phyloP scores from a whole-genome alignment of 2,329 filamentous ascomycete genomes.

The Orbilia javanica region DNA sequence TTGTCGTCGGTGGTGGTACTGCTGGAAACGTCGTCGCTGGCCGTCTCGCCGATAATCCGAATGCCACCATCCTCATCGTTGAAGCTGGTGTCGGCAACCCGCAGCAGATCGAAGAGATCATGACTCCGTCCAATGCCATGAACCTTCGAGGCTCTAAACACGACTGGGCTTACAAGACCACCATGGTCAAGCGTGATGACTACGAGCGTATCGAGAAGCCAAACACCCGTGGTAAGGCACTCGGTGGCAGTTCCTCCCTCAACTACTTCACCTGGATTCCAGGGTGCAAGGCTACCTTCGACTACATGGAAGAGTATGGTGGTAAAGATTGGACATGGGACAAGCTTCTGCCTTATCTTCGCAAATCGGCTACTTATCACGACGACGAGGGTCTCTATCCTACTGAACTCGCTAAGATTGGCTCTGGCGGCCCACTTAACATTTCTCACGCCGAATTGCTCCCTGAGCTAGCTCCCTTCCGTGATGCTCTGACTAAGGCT shows the following conservation, averaged over 20 bases:
- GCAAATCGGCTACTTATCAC: constrained; percentile 72
- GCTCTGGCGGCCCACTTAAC: constrained; percentile 33
- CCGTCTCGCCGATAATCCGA: constrained; percentile 62
- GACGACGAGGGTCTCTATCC: constrained; percentile 66
- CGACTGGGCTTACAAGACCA: constrained; percentile 75
- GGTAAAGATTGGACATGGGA: constrained; percentile 72
- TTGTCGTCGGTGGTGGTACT: constrained; percentile 65
- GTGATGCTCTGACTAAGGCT: constrained; percentile 68
- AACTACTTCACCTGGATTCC: constrained; percentile 77
- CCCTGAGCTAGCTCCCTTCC: constrained; percentile 61
- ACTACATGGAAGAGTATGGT: constrained; percentile 64
- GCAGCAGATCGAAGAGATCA: constrained; percentile 69
- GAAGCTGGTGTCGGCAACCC: constrained; percentile 67
- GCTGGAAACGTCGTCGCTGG: constrained; percentile 64
- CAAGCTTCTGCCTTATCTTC: constrained; percentile 62
- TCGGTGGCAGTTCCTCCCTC: constrained; percentile 72
- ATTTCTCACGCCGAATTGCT: constrained; percentile 65
- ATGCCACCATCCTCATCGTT: constrained; percentile 59
- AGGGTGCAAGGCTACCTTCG: constrained; percentile 67
- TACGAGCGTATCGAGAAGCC: constrained; percentile 75
- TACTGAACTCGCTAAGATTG: constrained; percentile 36
- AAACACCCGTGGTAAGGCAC: constrained; percentile 70
- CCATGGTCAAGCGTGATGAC: constrained; percentile 72
- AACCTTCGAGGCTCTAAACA: constrained; percentile 71
- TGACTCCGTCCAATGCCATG: constrained; percentile 70